Percentiles rank a stretch among this genome's conserved stretches.
These are phyloP conservation scores for Hypoxylon sp. DNA, from an alignment of 2,329 filamentous ascomycete species.

Conservation along the genomic window DNA sequence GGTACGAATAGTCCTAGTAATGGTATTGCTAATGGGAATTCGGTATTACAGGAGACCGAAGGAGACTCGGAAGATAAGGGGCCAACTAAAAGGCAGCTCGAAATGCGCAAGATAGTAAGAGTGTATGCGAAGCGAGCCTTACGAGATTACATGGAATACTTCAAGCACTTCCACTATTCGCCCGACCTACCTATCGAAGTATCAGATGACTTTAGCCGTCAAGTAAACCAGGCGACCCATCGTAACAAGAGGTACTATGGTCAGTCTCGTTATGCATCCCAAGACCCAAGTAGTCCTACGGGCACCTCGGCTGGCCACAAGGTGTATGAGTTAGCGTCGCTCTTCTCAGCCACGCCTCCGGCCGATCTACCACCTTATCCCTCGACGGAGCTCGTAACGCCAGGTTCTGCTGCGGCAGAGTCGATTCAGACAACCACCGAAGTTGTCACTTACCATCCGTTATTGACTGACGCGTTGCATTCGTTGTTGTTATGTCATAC, in stretches of 20 bases:
- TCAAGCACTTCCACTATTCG: slow-evolving; percentile 84
- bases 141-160: slow-evolving; percentile 79
- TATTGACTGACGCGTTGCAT: slow-evolving; percentile 84
- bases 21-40: slow-evolving; percentile 22
- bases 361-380: slow-evolving; percentile 78
- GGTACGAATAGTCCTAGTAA: slow-evolving; percentile 38
- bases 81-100: slow-evolving; percentile 57
- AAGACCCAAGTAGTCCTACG: slow-evolving; percentile 56
- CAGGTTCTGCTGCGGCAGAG: slow-evolving; percentile 50
- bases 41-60: slow-evolving; percentile 34
- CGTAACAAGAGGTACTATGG: slow-evolving; percentile 52
- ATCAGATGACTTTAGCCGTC: slow-evolving; percentile 69
- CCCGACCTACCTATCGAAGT: slow-evolving; percentile 75
- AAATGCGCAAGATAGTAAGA: slow-evolving; percentile 79
- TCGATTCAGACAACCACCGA: slow-evolving; percentile 64
- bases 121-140: slow-evolving; percentile 82
- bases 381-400: slow-evolving; percentile 57
- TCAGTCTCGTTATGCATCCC: slow-evolving; percentile 61
- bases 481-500: slow-evolving; percentile 83
- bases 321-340: slow-evolving; percentile 67
- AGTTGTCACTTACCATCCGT: slow-evolving; percentile 83
- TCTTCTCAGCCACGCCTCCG: slow-evolving; percentile 80
- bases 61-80: slow-evolving; percentile 37
- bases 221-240: slow-evolving; percentile 68
- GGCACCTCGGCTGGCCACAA: slow-evolving; percentile 54